Conservation (phyloP, 345 rosid genomes). For the Bruguiera gymnorhiza region DNA sequence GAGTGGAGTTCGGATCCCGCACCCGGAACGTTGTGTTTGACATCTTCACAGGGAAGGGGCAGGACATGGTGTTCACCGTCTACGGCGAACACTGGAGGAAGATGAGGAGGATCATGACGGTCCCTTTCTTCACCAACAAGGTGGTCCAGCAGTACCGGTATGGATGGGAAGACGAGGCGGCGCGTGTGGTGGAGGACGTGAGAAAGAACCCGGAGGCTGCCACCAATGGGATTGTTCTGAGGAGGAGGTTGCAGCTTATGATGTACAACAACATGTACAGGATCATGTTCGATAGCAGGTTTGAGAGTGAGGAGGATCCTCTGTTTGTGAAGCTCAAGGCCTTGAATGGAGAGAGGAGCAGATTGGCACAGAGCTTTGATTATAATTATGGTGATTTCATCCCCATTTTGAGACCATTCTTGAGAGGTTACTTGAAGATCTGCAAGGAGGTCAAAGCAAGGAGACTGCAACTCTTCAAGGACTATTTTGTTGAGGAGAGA, state of each 20-base stretch:
- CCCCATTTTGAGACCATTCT: conserved; percentile 86
- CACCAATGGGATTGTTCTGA: conserved; percentile 64
- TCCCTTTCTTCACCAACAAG: conserved; percentile 92
- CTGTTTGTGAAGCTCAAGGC: conserved; percentile 68
- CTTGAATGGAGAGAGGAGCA: conserved; percentile 89
- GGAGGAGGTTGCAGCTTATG: conserved; percentile 79
- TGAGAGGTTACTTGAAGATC: conserved; percentile 86
- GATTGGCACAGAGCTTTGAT: conserved; percentile 94
- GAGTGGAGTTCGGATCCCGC: conserved; percentile 91
- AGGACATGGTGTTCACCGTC: conserved; percentile 98
- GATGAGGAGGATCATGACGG: conserved; percentile 98
- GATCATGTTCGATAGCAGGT: conserved; percentile 91
- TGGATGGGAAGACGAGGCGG: conserved; percentile 82
- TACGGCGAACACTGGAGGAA: conserved; percentile 99
- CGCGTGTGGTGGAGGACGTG: conserved; percentile 65
- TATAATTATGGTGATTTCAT: conserved; percentile 96
- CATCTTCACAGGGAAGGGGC: conserved; percentile 94
- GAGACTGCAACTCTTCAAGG: conserved; percentile 81
- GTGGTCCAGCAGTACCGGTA: conserved; percentile 71
- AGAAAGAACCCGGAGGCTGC: conserved; percentile 69
- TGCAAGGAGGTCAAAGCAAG: conserved; percentile 84
- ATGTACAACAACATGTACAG: conserved; percentile 97
- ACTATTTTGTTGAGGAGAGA: conserved; percentile 86
- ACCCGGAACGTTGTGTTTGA: conserved; percentile 95
- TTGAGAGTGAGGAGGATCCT: conserved; percentile 88